Percentiles rank a stretch among this genome's conserved stretches.
phyloP scores from a whole-genome alignment of 1,284 basidiomycete genomes.

The Boletus sp. region DNA sequence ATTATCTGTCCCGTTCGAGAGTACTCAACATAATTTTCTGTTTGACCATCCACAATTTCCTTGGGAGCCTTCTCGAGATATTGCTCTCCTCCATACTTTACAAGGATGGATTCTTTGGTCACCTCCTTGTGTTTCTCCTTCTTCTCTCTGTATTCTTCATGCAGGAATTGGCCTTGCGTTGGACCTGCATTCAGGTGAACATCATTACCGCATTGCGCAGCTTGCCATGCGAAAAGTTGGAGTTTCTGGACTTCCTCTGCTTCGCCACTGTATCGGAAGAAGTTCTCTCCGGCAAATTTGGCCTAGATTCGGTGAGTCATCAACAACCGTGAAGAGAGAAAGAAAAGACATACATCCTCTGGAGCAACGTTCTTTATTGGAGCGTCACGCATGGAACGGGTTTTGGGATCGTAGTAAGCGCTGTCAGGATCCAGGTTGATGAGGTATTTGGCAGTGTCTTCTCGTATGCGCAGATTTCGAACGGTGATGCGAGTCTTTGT shows the following conservation, averaged over 20 bases:
- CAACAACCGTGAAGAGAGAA: not conserved
- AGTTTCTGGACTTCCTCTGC: conserved; percentile 87
- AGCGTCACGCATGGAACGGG: conserved; percentile 98
- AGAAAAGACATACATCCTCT: conserved; percentile 68
- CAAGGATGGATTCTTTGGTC: conserved; percentile 82
- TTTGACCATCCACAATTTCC: conserved; percentile 90
- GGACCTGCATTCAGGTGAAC: conserved; percentile 96
- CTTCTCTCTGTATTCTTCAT: conserved; percentile 87
- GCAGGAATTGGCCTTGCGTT: conserved; percentile 89
- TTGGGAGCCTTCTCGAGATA: conserved; percentile 86
- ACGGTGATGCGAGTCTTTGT: conserved; percentile 98
- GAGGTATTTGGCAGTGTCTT: conserved; percentile 98
- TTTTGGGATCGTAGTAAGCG: conserved; percentile 99
- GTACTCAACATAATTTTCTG: conserved; percentile 97
- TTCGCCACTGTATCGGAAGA: conserved; percentile 86
- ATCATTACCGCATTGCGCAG: conserved; percentile 88
- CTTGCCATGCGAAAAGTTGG: conserved; percentile 97
- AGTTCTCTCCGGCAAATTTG: conserved; percentile 95
- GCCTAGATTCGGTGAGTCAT: conserved; percentile 47
- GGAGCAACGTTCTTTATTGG: conserved; percentile 72
- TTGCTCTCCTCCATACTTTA: conserved; percentile 91
- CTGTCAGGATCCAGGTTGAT: conserved; percentile 94
- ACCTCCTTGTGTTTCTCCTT: conserved; percentile 89
- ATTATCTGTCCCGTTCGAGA: conserved; percentile 88
- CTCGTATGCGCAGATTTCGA: conserved; percentile 95